Percentiles rank a stretch among this genome's conserved stretches.
Conservation (phyloP, 169 alveolate species). For the Plasmodium vivax region DNA sequence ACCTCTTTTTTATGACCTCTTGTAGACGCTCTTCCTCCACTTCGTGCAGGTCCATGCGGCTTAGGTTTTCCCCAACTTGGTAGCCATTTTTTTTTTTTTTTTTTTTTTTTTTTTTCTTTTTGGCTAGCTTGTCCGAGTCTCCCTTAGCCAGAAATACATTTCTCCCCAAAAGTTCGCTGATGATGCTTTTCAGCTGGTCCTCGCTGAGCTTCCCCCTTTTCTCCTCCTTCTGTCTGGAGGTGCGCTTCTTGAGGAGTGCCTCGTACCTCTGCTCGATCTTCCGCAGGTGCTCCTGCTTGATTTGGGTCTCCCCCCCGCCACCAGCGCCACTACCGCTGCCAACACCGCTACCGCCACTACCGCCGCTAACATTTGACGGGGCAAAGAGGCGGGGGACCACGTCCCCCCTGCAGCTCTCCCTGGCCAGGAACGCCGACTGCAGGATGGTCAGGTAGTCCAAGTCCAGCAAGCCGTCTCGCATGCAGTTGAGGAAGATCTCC, state of each 20-base stretch:
- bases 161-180: constrained; percentile 13
- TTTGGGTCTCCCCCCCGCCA: neutral
- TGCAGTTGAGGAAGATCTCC: constrained; percentile 21
- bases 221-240: neutral
- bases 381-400: neutral
- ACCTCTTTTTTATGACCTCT: constrained; percentile 9
- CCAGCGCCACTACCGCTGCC: neutral
- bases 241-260: constrained; percentile 4
- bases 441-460: constrained; percentile 6
- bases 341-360: no score
- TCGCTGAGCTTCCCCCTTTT: neutral
- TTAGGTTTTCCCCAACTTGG: neutral
- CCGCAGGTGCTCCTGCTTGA: neutral
- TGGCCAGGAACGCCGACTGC: constrained; percentile 8
- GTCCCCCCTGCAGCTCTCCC: neutral
- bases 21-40: constrained; percentile 12
- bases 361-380: no score
- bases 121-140: neutral
- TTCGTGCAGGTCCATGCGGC: constrained; percentile 16
- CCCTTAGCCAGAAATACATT: neutral
- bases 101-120: constrained; percentile 21
- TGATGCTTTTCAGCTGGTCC: constrained; percentile 20
- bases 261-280: constrained; percentile 33
- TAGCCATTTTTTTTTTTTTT: neutral
- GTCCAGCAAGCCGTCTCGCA: constrained; percentile 42